phyloP scores from a whole-genome alignment of 1,139 yeast species.

The Suhomyces atakaporum region DNA sequence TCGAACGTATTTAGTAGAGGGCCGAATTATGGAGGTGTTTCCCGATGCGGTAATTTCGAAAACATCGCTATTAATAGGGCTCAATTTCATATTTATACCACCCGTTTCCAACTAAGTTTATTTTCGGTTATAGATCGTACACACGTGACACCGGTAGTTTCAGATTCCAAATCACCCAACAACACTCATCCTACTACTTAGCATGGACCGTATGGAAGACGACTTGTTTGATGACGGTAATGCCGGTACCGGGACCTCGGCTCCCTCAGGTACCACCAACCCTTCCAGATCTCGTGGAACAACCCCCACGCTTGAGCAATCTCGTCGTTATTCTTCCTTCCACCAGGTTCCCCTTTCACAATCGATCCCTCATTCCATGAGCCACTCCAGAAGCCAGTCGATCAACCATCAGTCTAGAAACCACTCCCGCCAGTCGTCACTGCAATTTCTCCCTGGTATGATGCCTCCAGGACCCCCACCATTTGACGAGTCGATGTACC shows the following conservation, averaged over 20 bases:
- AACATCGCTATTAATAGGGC: constrained; percentile 1
- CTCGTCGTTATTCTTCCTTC: constrained; percentile 10
- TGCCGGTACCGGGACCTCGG: constrained; percentile 2
- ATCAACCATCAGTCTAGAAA: constrained; percentile 8
- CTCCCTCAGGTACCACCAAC: constrained; percentile 1
- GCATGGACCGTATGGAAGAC: constrained; percentile 10
- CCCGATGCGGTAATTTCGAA: constrained; percentile 1
- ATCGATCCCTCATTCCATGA: constrained; percentile 5
- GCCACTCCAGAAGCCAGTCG: constrained; percentile 16
- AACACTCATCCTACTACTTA: not conserved
- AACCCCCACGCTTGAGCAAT: constrained; percentile 5
- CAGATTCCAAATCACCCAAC: too few relatives aligned
- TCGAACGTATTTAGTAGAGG: too few relatives aligned
- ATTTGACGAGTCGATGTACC: constrained; percentile 7
- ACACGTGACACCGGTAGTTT: too few relatives aligned
- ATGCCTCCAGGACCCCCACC: constrained; percentile 7
- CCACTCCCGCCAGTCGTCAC: constrained; percentile 14
- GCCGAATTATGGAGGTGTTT: too few relatives aligned
- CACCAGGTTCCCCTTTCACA: constrained; percentile 5
- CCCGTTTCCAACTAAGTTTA: not conserved
- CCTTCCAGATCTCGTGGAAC: not conserved
- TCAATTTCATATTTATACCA: constrained; percentile 1
- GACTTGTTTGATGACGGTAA: constrained; percentile 14
- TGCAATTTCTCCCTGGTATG: constrained; percentile 13
- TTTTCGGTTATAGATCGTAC: not conserved